phyloP scores from a whole-genome alignment of 2,329 filamentous ascomycete species.

The Pseudopyrenochaeta lycopersici region DNA sequence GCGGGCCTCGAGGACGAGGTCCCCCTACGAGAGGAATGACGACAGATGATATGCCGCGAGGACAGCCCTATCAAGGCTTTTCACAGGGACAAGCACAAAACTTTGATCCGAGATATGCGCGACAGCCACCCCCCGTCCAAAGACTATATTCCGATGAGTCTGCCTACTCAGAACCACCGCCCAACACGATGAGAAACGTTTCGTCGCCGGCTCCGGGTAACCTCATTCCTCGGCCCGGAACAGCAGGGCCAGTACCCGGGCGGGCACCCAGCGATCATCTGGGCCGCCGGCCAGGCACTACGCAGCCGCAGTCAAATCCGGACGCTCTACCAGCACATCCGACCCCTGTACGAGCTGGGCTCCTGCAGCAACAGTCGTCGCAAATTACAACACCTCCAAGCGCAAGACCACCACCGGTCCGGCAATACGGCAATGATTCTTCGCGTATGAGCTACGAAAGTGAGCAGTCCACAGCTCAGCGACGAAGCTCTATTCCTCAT shows the following conservation, averaged over 20 bases:
- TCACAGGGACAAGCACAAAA: constrained; percentile 27
- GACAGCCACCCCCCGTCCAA: constrained; percentile 40
- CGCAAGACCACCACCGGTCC: constrained; percentile 60
- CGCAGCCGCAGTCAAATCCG: constrained; percentile 55
- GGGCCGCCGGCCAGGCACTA: constrained; percentile 51
- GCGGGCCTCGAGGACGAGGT: constrained; percentile 37
- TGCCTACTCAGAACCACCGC: constrained; percentile 47
- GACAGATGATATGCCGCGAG: constrained; percentile 17
- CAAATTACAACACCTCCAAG: constrained; percentile 36
- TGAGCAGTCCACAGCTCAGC: constrained; percentile 26
- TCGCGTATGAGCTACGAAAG: constrained; percentile 45
- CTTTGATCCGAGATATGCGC: constrained; percentile 40
- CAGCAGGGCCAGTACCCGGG: constrained; percentile 39
- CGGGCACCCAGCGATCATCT: constrained; percentile 39
- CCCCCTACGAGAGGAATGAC: constrained; percentile 33
- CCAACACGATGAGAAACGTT: constrained; percentile 40
- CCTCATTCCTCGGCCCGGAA: constrained; percentile 40
- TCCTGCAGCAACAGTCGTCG: constrained; percentile 47
- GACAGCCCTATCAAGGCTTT: constrained; percentile 26
- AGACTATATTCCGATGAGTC: constrained; percentile 46
- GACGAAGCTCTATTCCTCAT: constrained; percentile 37
- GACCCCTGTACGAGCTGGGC: constrained; percentile 62
- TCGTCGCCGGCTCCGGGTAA: constrained; percentile 35
- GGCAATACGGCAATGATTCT: constrained; percentile 60
- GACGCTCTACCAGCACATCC: constrained; percentile 66